phyloP scores from a whole-genome alignment of 495 filamentous ascomycete species.

The Thozetella sp. region DNA sequence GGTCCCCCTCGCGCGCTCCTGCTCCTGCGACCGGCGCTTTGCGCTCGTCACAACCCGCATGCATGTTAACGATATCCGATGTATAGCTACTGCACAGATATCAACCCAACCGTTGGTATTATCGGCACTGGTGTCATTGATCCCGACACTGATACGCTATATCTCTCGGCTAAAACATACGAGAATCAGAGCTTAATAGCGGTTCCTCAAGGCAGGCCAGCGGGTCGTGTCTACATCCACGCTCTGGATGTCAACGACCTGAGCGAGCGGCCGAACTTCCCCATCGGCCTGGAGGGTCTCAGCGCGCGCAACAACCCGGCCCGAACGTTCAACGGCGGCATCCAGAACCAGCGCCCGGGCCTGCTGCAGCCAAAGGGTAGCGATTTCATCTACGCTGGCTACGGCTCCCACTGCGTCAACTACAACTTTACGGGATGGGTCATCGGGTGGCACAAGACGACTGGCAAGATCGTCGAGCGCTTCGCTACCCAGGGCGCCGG shows the following conservation, averaged over 20 bases:
- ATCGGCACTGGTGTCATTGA: conserved; percentile 50
- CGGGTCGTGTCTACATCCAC: conserved; percentile 38
- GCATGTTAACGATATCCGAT: too few relatives aligned
- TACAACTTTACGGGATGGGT: conserved; percentile 49
- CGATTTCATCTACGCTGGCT: conserved; percentile 42
- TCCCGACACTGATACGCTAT: conserved; percentile 41
- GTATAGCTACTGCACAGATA: conserved; percentile 50
- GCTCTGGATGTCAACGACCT: conserved; percentile 41
- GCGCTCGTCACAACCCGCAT: too few relatives aligned
- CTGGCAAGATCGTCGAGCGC: conserved; percentile 34
- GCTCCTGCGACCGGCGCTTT: too few relatives aligned
- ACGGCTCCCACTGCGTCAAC: conserved; percentile 47
- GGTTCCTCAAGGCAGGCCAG: conserved; percentile 11
- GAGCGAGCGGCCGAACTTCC: conserved; percentile 33
- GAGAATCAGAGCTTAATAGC: conserved; percentile 20
- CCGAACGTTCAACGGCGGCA: conserved; percentile 42
- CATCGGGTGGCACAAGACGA: conserved; percentile 45
- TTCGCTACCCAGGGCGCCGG: conserved; percentile 33
- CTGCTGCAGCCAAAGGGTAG: conserved; percentile 37
- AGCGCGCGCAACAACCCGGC: conserved; percentile 40
- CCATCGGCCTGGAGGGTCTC: conserved; percentile 35
- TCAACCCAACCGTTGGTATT: conserved; percentile 42
- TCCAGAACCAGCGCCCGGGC: conserved; percentile 40
- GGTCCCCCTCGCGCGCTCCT: too few relatives aligned
- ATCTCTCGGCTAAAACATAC: conserved; percentile 45